Conservation (phyloP, 768 basidiomycete genomes). For the Rhodotorula graminis region DNA sequence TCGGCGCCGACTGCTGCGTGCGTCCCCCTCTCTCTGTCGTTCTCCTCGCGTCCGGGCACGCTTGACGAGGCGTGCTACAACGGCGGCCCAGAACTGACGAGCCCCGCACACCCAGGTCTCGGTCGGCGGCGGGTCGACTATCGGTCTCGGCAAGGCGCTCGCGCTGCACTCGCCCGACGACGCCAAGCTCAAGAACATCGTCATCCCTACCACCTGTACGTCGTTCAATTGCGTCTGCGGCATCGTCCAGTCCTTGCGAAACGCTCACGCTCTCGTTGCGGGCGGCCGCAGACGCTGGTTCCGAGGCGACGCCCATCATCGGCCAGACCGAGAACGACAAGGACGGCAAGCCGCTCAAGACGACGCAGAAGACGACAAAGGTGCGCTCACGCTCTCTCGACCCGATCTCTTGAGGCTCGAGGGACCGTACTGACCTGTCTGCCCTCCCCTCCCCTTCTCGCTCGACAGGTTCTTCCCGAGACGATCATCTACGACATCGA, state of each 20-base stretch:
- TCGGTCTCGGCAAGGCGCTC: conserved; percentile 51
- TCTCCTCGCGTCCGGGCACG: too few species aligned
- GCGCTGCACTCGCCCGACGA: conserved; percentile 47
- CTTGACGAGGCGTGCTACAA: too few species aligned
- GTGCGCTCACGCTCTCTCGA: neutral
- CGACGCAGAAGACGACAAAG: conserved; percentile 48
- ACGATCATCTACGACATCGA: conserved; percentile 51
- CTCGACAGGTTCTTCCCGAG: conserved; percentile 47
- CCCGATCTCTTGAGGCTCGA: too few species aligned
- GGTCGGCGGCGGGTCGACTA: conserved; percentile 50
- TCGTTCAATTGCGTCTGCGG: neutral
- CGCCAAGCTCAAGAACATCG: conserved; percentile 48
- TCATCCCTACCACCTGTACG: conserved; percentile 49
- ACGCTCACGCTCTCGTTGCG: too few species aligned
- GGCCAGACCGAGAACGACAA: conserved; percentile 50
- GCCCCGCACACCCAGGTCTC: too few species aligned
- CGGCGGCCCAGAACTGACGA: too few species aligned
- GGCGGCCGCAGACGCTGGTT: conserved; percentile 46
- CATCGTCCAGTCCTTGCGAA: too few species aligned
- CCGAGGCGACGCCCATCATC: conserved; percentile 51
- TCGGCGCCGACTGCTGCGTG: conserved; percentile 49
- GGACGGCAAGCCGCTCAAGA: conserved; percentile 45
- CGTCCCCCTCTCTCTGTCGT: conserved; percentile 32
- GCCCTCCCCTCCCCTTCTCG: too few species aligned
- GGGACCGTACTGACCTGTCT: neutral